These are phyloP conservation scores for Quercus alba DNA, from an alignment of 306 rosid species.

Conservation along the genomic window DNA sequence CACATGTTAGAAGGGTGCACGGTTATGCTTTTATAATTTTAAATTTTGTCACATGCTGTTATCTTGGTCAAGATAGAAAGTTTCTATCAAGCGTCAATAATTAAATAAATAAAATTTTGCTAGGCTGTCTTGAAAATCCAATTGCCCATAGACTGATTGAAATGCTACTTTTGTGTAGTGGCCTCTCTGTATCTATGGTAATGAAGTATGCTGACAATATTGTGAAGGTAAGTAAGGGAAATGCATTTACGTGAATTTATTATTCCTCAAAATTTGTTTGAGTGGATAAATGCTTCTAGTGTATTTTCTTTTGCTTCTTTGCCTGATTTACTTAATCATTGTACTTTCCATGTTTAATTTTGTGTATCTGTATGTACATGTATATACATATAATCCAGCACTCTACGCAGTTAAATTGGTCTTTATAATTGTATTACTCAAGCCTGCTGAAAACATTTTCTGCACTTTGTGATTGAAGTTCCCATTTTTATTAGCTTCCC, in stretches of 20 bases:
- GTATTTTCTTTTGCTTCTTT: too few species aligned
- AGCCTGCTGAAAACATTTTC: background rate
- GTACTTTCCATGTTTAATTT: too few species aligned
- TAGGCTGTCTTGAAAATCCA: background rate
- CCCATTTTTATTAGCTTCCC: slow-evolving; percentile 22
- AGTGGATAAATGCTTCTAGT: too few species aligned
- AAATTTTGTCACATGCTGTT: background rate
- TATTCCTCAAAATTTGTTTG: too few species aligned
- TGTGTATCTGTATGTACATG: too few species aligned
- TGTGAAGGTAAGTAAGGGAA: slow-evolving; percentile 71
- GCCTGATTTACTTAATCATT: too few species aligned
- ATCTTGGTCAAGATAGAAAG: background rate
- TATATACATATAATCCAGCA: too few species aligned
- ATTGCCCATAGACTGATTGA: background rate
- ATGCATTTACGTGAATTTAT: slow-evolving; percentile 9
- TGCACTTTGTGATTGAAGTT: slow-evolving; percentile 11
- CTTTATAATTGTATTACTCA: background rate
- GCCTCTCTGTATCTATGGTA: slow-evolving; percentile 97
- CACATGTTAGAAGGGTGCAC: background rate
- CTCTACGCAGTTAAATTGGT: background rate
- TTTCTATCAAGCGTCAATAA: background rate
- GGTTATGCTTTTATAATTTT: background rate
- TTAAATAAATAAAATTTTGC: background rate
- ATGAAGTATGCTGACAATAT: slow-evolving; percentile 98
- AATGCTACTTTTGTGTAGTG: slow-evolving; percentile 49